Evolutionary conservation across 257 asterid genomes (phyloP).

Genomic region (Mitragyna speciosa): DNA sequence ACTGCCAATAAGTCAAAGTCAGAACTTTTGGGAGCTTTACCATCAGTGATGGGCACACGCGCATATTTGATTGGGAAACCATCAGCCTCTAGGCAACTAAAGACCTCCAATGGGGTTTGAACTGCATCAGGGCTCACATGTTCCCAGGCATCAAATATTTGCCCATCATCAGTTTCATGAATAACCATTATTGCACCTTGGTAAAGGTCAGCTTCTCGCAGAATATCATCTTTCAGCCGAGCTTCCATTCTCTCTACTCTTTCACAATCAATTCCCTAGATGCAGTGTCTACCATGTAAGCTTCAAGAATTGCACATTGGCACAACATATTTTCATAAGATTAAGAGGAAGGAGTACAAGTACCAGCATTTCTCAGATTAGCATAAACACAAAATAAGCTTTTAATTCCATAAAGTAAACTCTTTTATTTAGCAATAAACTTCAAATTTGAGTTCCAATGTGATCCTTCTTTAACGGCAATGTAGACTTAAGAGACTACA

Average conservation of each 20-base stretch:
- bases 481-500: not conserved
- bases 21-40: conserved; percentile 98
- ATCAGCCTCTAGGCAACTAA: conserved; percentile 72
- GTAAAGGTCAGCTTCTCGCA: conserved; percentile 88
- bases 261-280: conserved; percentile 89
- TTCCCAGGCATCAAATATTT: conserved; percentile 94
- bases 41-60: conserved; percentile 97
- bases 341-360: not conserved
- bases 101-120: conserved; percentile 94
- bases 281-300: conserved; percentile 34
- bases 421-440: not conserved
- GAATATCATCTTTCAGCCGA: conserved; percentile 88
- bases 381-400: not conserved
- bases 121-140: conserved; percentile 65
- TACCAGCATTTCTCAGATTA: not conserved
- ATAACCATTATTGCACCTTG: conserved; percentile 94
- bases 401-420: not conserved
- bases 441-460: not conserved
- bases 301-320: conserved; percentile 11
- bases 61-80: conserved; percentile 92
- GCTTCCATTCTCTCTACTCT: conserved; percentile 98
- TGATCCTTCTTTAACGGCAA: conserved; percentile 3
- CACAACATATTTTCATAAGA: conserved; percentile 8
- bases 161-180: conserved; percentile 88
- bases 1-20: conserved; percentile 76